Percentiles rank a stretch among this genome's conserved stretches.
Evolutionary conservation across 1,284 basidiomycete species (phyloP).

Genomic region (Leccinum huronense): DNA sequence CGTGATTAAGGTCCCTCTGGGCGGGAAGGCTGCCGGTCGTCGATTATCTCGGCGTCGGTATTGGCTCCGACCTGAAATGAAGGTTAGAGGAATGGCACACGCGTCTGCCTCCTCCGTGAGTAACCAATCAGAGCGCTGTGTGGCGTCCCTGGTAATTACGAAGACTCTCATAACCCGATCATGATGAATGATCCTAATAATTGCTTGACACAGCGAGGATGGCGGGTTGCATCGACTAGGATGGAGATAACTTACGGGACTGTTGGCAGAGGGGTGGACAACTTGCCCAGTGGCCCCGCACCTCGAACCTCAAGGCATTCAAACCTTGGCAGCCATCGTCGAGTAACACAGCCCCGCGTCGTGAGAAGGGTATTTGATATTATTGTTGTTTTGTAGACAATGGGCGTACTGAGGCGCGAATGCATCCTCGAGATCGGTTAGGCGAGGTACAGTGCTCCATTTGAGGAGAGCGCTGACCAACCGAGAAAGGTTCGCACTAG

Average conservation of each 20-base stretch:
- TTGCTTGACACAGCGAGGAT: constrained; percentile 17
- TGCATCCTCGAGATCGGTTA: constrained; percentile 26
- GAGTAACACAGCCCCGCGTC: constrained; percentile 12
- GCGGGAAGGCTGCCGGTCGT: constrained; percentile 15
- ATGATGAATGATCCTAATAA: constrained; percentile 22
- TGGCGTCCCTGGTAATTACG: constrained; percentile 28
- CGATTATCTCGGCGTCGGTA: constrained; percentile 27
- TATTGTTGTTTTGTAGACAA: constrained; percentile 15
- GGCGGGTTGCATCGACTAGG: constrained; percentile 14
- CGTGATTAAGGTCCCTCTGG: constrained; percentile 19
- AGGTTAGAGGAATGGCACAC: constrained; percentile 20
- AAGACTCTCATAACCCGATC: constrained; percentile 21
- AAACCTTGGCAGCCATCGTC: constrained; percentile 13
- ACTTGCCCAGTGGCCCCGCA: constrained; percentile 12
- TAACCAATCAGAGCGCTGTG: constrained; percentile 24
- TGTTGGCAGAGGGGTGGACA: constrained; percentile 12
- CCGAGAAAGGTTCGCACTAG: constrained; percentile 29
- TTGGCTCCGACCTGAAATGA: constrained; percentile 28
- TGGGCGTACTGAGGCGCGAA: constrained; percentile 27
- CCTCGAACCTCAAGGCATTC: constrained; percentile 1
- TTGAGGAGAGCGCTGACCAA: constrained; percentile 9
- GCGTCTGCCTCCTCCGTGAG: constrained; percentile 27
- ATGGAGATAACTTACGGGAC: constrained; percentile 22
- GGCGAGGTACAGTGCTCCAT: constrained; percentile 11
- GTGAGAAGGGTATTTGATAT: constrained; percentile 24